A percentile compares a stretch with the other conserved stretches of the same genome.
Evolutionary conservation across 805 yeast genomes (phyloP).

Genomic region (Kluyveromyces wickerhamii): DNA sequence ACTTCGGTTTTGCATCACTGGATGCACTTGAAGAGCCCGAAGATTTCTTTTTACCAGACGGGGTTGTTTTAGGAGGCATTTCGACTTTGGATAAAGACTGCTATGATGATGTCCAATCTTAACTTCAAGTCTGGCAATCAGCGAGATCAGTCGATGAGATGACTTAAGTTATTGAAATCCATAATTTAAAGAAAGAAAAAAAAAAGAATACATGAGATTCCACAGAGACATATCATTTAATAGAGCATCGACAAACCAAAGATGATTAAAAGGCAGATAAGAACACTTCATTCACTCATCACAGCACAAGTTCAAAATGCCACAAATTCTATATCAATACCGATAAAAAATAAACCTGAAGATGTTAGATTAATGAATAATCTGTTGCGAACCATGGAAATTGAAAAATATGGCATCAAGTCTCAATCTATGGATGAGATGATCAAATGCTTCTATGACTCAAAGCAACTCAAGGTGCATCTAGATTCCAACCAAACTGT

Average conservation of each 20-base stretch:
- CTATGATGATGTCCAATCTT: too few species aligned
- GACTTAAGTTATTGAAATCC: too few species aligned
- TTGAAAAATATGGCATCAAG: constrained; percentile 8
- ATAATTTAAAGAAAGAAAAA: too few species aligned
- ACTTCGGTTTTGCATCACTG: constrained; percentile 20
- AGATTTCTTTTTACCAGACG: constrained; percentile 25
- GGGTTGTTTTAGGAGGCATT: constrained; percentile 26
- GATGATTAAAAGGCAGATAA: too few species aligned
- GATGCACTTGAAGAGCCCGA: constrained; percentile 12
- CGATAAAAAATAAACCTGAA: constrained; percentile 1
- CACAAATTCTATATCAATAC: background rate
- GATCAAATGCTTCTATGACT: constrained; percentile 16
- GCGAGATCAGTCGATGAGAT: too few species aligned
- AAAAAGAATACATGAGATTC: too few species aligned
- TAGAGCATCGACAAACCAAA: too few species aligned
- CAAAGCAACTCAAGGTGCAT: constrained; percentile 8
- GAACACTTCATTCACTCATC: too few species aligned
- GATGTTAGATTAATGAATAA: constrained; percentile 5
- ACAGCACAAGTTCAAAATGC: too few species aligned
- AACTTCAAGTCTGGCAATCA: too few species aligned
- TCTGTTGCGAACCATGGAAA: constrained; percentile 6
- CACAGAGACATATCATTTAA: too few species aligned
- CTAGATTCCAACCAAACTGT: constrained; percentile 8
- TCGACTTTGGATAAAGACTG: background rate
- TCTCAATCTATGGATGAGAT: constrained; percentile 10